Evolutionary conservation across 108 stramenopile species (phyloP), one percentile per base, ranked within the genome.

Genomic region (Hondaea fermentalgiana): DNA sequence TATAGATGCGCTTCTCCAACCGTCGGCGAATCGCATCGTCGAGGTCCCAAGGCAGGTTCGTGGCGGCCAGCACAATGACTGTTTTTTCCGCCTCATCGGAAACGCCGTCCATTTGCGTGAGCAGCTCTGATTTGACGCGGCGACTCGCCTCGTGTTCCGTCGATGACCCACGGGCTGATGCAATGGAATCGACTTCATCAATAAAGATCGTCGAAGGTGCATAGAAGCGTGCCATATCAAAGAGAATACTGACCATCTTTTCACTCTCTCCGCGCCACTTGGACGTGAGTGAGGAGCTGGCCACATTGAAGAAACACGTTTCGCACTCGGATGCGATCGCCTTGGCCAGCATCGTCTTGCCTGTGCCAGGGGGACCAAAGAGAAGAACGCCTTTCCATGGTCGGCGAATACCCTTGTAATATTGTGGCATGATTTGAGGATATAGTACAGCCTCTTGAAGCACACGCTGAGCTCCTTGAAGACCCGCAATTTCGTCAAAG

Each of bases 311-410:
- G 92, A 95, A 95, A n/a, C 94, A 93, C 17, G 94, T 95, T 25
- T 89, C 60, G 90, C 98, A 99, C 92, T 99, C 99, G 42, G 96
- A 94, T 42, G 99, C 99, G 5, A 99, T 98, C 3, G 98, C 98
- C 89, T 99, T 99, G 71, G 99, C 99, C 23, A 99, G 97, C 83
- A 99, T 93, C 17, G 99, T 99, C 93, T 99, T 99, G 25, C 97
- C 97, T 25, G 97, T 98, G 23, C 95, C 95, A 0, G 97, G 96
- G 8, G 96, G 96, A 12, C 97, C 97, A 89, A 96, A 97, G 51
- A 97, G 88, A 10, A 97, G 88, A 28, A 97, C 94, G 72, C 96
- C 96, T 28, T 93, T 94, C 55, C 96, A 96, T 23, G 93, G 95
- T 28, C 94, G 59, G 1, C 97, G 95, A 51, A 98, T 92, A 10